These are phyloP conservation scores for Didymella exigua DNA, from an alignment of 2,329 filamentous ascomycete genomes.

Conservation along the genomic window DNA sequence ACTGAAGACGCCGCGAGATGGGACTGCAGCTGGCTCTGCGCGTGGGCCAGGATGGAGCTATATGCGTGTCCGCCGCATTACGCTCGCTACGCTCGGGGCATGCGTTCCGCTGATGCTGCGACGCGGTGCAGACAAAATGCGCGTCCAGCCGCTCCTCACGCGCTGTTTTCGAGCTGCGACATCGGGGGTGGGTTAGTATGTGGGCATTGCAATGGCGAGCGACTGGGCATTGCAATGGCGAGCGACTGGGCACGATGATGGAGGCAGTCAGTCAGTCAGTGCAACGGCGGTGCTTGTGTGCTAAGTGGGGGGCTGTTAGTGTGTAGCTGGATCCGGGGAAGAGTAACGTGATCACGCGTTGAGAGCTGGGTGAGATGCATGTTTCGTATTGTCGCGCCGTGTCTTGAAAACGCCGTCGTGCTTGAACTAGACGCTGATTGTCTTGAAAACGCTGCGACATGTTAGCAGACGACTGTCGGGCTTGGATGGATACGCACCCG, in stretches of 20 bases:
- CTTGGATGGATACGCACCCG: constrained; percentile 54
- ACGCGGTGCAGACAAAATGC: no score
- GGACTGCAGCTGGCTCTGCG: neutral
- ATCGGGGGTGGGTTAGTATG: neutral
- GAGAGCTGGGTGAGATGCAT: neutral
- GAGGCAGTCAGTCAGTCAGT: no score
- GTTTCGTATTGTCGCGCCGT: neutral
- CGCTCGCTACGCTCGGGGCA: no score
- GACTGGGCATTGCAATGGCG: no score
- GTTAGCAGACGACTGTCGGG: constrained; percentile 11
- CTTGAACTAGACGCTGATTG: constrained; percentile 48
- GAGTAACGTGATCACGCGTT: constrained; percentile 29
- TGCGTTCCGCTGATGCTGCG: no score
- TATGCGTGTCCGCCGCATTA: no score
- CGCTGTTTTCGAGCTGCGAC: neutral
- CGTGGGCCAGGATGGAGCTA: constrained; percentile 2
- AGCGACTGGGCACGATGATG: no score
- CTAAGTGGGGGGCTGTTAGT: neutral
- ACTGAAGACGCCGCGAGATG: neutral
- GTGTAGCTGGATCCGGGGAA: constrained; percentile 4
- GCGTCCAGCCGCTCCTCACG: no score
- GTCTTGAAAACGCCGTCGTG: constrained; percentile 48
- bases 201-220: no score
- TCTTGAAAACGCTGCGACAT: constrained; percentile 47
- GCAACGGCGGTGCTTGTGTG: no score